Percentiles rank a stretch among this genome's conserved stretches.
Evolutionary conservation across 2,329 filamentous ascomycete genomes (phyloP).

Genomic region (Chrysosphaeria jannelii): DNA sequence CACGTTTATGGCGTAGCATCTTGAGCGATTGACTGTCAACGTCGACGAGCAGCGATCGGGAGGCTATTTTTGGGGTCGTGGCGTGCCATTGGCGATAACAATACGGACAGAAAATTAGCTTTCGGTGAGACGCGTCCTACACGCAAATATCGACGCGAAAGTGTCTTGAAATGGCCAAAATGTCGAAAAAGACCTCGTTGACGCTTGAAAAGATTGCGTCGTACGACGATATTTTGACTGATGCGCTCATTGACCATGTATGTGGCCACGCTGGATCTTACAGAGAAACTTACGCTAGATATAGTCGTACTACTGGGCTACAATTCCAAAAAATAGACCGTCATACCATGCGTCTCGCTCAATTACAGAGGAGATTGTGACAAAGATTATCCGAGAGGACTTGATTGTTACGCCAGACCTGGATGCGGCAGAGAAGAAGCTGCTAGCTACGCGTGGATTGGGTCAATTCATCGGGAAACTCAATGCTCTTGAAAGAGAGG

Average conservation of each 20-base stretch:
- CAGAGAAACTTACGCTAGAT: background rate
- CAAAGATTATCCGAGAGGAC: constrained; percentile 28
- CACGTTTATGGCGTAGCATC: too few relatives aligned
- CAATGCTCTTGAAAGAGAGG: constrained; percentile 49
- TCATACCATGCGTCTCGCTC: constrained; percentile 66
- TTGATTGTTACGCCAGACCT: constrained; percentile 49
- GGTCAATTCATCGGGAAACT: constrained; percentile 38
- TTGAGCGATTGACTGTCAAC: too few relatives aligned
- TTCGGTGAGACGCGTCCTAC: too few relatives aligned
- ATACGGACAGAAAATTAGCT: too few relatives aligned
- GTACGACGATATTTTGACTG: constrained; percentile 88
- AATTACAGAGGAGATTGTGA: constrained; percentile 32
- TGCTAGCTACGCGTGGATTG: constrained; percentile 45
- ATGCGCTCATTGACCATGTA: constrained; percentile 86
- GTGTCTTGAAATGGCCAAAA: too few relatives aligned
- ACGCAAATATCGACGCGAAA: too few relatives aligned
- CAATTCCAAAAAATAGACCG: constrained; percentile 73
- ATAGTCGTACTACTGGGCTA: constrained; percentile 87
- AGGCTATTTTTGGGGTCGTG: too few relatives aligned
- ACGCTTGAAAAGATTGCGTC: constrained; percentile 66
- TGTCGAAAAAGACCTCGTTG: too few relatives aligned
- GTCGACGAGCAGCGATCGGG: too few relatives aligned
- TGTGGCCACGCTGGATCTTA: constrained; percentile 10
- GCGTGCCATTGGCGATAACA: too few relatives aligned
- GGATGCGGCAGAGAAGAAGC: constrained; percentile 34